Evolutionary conservation across 345 rosid species (phyloP).

Genomic region (Mallotus nudiflorus): DNA sequence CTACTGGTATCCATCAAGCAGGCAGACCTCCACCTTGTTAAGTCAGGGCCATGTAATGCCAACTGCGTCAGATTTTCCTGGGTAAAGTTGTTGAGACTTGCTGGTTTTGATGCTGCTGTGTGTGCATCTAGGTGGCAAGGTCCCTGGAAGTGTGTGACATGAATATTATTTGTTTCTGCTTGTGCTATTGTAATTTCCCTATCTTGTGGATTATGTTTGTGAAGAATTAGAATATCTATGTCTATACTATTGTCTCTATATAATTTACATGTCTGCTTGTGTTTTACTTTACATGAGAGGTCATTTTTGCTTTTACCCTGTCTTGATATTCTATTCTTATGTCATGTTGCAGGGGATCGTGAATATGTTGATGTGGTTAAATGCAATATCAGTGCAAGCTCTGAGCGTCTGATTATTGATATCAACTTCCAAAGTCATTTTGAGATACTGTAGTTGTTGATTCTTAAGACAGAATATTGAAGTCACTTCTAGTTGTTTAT

Average conservation of each 20-base stretch:
- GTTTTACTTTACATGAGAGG: background rate
- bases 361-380: conserved; percentile 79
- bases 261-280: background rate
- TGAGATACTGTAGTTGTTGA: conserved; percentile 88
- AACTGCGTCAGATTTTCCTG: conserved; percentile 76
- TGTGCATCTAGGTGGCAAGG: conserved; percentile 85
- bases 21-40: conserved; percentile 52
- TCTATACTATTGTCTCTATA: no score
- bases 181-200: background rate
- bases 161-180: background rate
- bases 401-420: conserved; percentile 77
- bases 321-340: background rate
- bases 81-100: conserved; percentile 70
- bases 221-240: no score
- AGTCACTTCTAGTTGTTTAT: conserved; percentile 70
- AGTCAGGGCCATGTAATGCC: no score
- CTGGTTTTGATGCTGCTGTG: conserved; percentile 84
- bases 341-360: conserved; percentile 63
- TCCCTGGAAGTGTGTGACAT: conserved; percentile 73
- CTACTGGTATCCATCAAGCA: conserved; percentile 57
- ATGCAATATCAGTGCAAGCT: conserved; percentile 39
- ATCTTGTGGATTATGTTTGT: background rate
- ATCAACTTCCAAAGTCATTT: conserved; percentile 89
- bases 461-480: conserved; percentile 71
- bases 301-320: background rate